Conservation (phyloP, 805 yeast genomes). For the Yamadazyma sp. region DNA sequence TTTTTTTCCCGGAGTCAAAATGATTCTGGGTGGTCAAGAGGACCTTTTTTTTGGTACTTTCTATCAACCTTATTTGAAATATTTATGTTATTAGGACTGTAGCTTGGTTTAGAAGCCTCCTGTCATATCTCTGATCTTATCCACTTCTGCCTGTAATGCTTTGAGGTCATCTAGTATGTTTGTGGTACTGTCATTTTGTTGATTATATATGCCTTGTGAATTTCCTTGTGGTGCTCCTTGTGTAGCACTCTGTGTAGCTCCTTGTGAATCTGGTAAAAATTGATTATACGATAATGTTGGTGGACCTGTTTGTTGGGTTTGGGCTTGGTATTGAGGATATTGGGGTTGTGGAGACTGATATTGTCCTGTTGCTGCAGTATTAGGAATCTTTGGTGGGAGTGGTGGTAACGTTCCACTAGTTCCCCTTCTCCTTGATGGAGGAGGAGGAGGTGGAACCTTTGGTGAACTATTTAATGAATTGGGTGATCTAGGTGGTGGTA, state of each 20-base stretch:
- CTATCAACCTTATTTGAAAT: too few species aligned
- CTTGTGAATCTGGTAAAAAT: too few species aligned
- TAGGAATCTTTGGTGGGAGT: conserved; percentile 6
- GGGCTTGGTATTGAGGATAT: neutral
- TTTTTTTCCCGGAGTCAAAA: too few species aligned
- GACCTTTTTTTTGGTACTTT: too few species aligned
- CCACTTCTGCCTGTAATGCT: conserved; percentile 69
- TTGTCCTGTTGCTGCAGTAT: too few species aligned
- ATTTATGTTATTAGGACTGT: too few species aligned
- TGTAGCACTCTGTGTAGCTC: too few species aligned
- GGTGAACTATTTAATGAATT: conserved; percentile 22
- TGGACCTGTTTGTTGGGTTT: conserved; percentile 1
- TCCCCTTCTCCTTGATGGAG: conserved; percentile 35
- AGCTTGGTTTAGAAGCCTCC: conserved; percentile 45
- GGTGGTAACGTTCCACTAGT: conserved; percentile 13
- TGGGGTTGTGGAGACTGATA: too few species aligned
- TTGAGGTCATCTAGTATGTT: conserved; percentile 63
- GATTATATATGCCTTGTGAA: conserved; percentile 1
- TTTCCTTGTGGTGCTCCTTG: neutral
- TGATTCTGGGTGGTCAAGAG: too few species aligned
- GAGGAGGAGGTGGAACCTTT: conserved; percentile 38
- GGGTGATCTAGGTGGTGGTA: conserved; percentile 26
- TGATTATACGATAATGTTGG: too few species aligned
- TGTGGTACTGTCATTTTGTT: conserved; percentile 32
- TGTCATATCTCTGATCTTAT: conserved; percentile 47